phyloP scores from a whole-genome alignment of 495 filamentous ascomycete genomes.

The Lophiotrema nucula region DNA sequence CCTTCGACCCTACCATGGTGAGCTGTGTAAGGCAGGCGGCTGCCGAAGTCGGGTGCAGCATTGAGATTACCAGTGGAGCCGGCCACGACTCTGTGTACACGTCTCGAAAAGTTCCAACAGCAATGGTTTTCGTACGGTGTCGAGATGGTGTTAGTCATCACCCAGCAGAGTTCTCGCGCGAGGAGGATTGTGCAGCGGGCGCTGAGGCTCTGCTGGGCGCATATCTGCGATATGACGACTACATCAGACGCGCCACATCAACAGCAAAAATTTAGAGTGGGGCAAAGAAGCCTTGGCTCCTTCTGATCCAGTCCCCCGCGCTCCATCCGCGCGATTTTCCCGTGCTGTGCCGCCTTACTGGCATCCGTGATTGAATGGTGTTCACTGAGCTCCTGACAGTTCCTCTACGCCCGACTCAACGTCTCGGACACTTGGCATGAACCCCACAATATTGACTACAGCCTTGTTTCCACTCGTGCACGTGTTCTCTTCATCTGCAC shows the following conservation, averaged over 20 bases:
- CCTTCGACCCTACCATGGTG: slow-evolving; percentile 13
- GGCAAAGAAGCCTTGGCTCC: too few relatives aligned
- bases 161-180: slow-evolving; percentile 58
- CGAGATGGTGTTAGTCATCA: slow-evolving; percentile 65
- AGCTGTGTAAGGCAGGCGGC: slow-evolving; percentile 9
- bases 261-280: slow-evolving; percentile 15
- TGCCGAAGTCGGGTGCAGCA: slow-evolving; percentile 1
- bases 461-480: too few relatives aligned
- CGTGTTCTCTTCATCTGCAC: too few relatives aligned
- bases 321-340: too few relatives aligned
- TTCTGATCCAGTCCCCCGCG: too few relatives aligned
- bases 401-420: too few relatives aligned
- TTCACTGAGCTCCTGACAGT: too few relatives aligned
- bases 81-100: slow-evolving; percentile 64
- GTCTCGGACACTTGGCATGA: too few relatives aligned
- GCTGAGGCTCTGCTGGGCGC: slow-evolving; percentile 44
- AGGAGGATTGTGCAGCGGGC: slow-evolving; percentile 60
- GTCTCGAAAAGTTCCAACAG: slow-evolving; percentile 56
- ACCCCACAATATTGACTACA: too few relatives aligned
- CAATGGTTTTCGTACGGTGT: slow-evolving; percentile 67
- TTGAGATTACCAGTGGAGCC: slow-evolving; percentile 53
- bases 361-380: too few relatives aligned
- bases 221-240: slow-evolving; percentile 17
- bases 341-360: too few relatives aligned
- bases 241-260: slow-evolving; percentile 12